These are phyloP conservation scores for Caryopteris hybrid DNA, from an alignment of 305 asterid genomes.

Conservation along the genomic window DNA sequence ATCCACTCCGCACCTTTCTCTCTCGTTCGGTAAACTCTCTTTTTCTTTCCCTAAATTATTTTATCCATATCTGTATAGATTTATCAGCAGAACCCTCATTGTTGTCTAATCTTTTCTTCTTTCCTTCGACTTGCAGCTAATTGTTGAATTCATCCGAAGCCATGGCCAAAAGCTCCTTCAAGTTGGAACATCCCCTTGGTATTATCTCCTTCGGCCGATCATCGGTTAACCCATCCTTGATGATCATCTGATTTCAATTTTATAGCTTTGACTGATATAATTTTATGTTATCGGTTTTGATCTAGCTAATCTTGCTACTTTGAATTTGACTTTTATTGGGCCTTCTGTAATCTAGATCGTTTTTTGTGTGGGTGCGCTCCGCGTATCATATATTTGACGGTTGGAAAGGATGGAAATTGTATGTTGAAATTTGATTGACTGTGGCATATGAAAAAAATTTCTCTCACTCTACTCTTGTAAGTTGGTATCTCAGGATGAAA, in stretches of 20 bases:
- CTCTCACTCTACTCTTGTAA: neutral
- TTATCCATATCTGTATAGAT: neutral
- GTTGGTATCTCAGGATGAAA: neutral
- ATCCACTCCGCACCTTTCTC: neutral
- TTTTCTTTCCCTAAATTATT: neutral
- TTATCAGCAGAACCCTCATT: constrained; percentile 21
- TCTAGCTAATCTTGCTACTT: neutral
- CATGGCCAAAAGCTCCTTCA: constrained; percentile 89
- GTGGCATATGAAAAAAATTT: neutral
- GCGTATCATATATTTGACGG: neutral
- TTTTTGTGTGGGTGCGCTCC: neutral
- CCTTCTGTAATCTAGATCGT: neutral
- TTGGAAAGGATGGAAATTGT: neutral
- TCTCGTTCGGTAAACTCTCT: constrained; percentile 13
- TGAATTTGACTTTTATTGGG: neutral
- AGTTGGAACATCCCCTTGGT: constrained; percentile 92
- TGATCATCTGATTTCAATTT: neutral
- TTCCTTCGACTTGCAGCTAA: constrained; percentile 14
- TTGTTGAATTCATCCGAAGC: constrained; percentile 19
- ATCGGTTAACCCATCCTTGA: neutral
- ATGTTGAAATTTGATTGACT: neutral
- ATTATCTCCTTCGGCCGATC: constrained; percentile 12
- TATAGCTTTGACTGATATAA: neutral
- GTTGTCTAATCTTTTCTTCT: neutral
- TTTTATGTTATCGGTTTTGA: neutral